These are phyloP conservation scores for Suillus ampliporus DNA, from an alignment of 768 basidiomycete species.

Conservation along the genomic window DNA sequence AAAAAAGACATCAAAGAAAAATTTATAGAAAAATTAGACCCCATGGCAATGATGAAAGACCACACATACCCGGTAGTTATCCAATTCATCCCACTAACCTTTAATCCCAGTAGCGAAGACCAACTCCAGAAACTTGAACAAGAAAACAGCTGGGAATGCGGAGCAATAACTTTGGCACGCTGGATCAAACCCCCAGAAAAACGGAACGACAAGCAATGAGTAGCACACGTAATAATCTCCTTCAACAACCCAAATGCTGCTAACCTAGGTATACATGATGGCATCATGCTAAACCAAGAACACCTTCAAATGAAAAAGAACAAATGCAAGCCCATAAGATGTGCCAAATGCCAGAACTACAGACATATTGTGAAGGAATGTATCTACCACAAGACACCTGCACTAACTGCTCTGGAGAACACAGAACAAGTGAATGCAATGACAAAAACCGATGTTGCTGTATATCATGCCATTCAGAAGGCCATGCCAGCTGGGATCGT, in stretches of 20 bases:
- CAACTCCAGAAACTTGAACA: neutral
- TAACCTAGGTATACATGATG: conserved; percentile 27
- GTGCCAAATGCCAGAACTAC: neutral
- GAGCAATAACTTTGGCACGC: neutral
- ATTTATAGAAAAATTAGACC: conserved; percentile 10
- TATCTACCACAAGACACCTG: neutral
- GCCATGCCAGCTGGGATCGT: neutral
- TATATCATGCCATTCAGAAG: no score
- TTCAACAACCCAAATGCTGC: conserved; percentile 18
- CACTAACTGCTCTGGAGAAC: neutral
- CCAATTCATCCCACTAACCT: conserved; percentile 28
- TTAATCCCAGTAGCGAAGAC: conserved; percentile 8
- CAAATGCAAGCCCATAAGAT: neutral
- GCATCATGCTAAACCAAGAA: conserved; percentile 23
- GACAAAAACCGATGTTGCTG: no score
- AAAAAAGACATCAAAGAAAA: conserved; percentile 1
- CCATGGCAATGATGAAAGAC: conserved; percentile 9
- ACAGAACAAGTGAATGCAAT: no score
- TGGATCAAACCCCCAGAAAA: conserved; percentile 3
- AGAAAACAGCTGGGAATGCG: neutral
- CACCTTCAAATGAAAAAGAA: neutral
- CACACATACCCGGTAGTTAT: conserved; percentile 17
- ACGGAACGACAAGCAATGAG: neutral
- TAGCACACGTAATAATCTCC: neutral
- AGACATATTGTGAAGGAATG: neutral